Evolutionary conservation across 345 rosid species (phyloP).

Genomic region (Gossypium australe): DNA sequence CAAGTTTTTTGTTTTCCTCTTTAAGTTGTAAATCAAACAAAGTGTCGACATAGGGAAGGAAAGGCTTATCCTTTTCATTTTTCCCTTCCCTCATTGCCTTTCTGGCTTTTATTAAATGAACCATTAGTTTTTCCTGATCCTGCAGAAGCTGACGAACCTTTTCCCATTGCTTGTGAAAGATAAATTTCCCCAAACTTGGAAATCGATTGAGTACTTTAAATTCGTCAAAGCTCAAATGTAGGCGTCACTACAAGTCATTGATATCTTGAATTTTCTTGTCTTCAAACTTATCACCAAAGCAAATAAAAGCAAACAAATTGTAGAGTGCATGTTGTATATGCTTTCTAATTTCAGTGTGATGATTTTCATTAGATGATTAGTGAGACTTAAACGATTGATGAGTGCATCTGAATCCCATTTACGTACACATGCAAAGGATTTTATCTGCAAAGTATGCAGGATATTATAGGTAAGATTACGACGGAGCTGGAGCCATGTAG

Average conservation of each 20-base stretch:
- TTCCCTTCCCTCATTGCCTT: neutral
- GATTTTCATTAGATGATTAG: neutral
- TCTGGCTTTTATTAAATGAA: no score
- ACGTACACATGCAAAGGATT: constrained; percentile 17
- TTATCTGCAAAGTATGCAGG: constrained; percentile 4
- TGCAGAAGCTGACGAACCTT: no score
- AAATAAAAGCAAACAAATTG: constrained; percentile 18
- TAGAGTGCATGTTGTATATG: constrained; percentile 5
- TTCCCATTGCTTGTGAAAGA: no score
- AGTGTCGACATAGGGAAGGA: neutral
- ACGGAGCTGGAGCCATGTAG: constrained; percentile 21
- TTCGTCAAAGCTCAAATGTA: no score
- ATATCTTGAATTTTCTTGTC: constrained; percentile 5
- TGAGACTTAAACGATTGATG: neutral
- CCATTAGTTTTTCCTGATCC: no score
- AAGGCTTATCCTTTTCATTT: neutral
- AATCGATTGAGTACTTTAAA: no score
- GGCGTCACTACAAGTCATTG: neutral
- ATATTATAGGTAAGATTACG: constrained; percentile 25
- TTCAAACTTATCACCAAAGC: constrained; percentile 18
- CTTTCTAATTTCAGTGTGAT: neutral
- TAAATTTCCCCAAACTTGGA: no score
- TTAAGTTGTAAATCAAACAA: neutral
- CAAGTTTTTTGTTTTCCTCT: neutral
- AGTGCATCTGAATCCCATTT: constrained; percentile 11